phyloP scores from a whole-genome alignment of 805 yeast species.

The Debaryomyces tyrocola region DNA sequence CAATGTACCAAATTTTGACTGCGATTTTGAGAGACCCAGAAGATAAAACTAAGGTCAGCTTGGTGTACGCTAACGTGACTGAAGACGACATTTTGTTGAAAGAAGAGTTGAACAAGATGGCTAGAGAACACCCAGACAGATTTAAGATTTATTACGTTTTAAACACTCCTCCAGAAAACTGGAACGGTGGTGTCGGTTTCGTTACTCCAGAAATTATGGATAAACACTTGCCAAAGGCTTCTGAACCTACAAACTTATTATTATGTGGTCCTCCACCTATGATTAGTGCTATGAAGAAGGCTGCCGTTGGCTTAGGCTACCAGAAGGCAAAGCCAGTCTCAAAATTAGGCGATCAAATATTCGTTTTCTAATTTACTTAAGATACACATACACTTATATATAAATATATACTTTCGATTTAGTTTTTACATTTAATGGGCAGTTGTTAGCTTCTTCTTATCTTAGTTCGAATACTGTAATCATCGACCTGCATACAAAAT shows the following conservation, averaged over 20 bases:
- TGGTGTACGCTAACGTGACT: slow-evolving; percentile 79
- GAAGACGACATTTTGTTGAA: slow-evolving; percentile 79
- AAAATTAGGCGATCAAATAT: slow-evolving; percentile 86
- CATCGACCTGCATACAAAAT: too few relatives aligned
- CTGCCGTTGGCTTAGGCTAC: slow-evolving; percentile 71
- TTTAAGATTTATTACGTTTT: slow-evolving; percentile 72
- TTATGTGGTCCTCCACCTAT: slow-evolving; percentile 95
- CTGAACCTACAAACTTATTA: slow-evolving; percentile 65
- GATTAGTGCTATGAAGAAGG: slow-evolving; percentile 82
- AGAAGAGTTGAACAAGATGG: slow-evolving; percentile 73
- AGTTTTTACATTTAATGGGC: too few relatives aligned
- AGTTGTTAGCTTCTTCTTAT: too few relatives aligned
- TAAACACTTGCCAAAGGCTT: slow-evolving; percentile 59
- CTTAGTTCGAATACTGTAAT: too few relatives aligned
- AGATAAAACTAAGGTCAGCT: slow-evolving; percentile 72
- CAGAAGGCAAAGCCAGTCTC: slow-evolving; percentile 85
- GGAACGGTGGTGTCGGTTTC: slow-evolving; percentile 81
- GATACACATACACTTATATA: not conserved
- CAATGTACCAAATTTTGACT: slow-evolving; percentile 90
- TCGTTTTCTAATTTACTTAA: slow-evolving; percentile 58
- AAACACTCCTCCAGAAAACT: slow-evolving; percentile 67
- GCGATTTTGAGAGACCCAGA: slow-evolving; percentile 74
- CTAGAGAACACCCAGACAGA: slow-evolving; percentile 51
- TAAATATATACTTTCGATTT: not conserved
- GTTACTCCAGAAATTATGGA: slow-evolving; percentile 74